These are phyloP conservation scores for Dioscorea zingiberensis DNA, from an alignment of 106 monocot genomes.

Conservation along the genomic window DNA sequence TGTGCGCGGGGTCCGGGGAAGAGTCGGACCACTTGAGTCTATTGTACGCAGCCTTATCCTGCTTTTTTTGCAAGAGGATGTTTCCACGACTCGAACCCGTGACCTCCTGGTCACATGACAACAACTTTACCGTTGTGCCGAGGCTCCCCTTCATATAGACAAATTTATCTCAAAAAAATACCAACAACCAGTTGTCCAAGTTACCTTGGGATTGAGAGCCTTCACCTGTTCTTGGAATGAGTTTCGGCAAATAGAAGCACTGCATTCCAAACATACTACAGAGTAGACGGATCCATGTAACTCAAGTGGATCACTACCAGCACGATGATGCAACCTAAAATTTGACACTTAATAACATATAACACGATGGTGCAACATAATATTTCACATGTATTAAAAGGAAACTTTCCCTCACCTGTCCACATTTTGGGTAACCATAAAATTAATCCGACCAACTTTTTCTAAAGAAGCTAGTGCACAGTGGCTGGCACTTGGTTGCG, in stretches of 20 bases:
- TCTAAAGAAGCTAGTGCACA: conserved; percentile 67
- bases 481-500: conserved; percentile 81
- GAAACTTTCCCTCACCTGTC: conserved; percentile 41
- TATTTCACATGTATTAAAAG: too few relatives aligned
- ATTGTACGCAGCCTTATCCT: too few relatives aligned
- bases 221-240: conserved; percentile 94
- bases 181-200: background rate
- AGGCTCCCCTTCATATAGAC: too few relatives aligned
- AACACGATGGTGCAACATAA: too few relatives aligned
- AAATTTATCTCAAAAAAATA: background rate
- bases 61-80: too few relatives aligned
- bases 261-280: conserved; percentile 87
- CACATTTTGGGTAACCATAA: conserved; percentile 94
- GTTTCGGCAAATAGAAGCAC: conserved; percentile 45
- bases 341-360: background rate
- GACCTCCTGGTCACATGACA: too few relatives aligned
- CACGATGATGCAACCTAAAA: conserved; percentile 91
- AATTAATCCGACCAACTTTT: conserved; percentile 67
- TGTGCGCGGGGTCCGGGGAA: too few relatives aligned
- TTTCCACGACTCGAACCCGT: too few relatives aligned
- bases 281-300: conserved; percentile 91
- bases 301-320: conserved; percentile 90
- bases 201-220: conserved; percentile 81
- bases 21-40: too few relatives aligned
- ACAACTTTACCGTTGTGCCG: too few relatives aligned